Percentiles rank a stretch among this genome's conserved stretches.
These are phyloP conservation scores for Venturia nashicola DNA, from an alignment of 2,329 filamentous ascomycete species.

Conservation along the genomic window DNA sequence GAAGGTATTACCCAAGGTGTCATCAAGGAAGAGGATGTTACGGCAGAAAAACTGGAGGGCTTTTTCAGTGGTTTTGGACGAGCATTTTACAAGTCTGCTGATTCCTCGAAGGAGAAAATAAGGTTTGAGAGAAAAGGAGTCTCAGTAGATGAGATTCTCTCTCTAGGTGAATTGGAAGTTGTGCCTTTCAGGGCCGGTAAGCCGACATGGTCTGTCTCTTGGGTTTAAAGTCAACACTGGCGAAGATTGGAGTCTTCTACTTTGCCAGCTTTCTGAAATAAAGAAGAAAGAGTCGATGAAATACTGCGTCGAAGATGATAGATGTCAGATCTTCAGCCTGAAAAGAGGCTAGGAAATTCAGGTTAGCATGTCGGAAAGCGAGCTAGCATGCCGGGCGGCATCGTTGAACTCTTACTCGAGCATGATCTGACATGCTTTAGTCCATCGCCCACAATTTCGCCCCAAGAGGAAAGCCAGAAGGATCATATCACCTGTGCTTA, in stretches of 20 bases:
- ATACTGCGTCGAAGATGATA: no score
- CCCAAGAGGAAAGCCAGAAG: background rate
- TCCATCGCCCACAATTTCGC: no score
- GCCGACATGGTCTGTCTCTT: conserved; percentile 41
- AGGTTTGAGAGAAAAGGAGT: conserved; percentile 44
- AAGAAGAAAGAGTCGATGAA: no score
- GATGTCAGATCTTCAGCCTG: no score
- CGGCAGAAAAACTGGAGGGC: conserved; percentile 39
- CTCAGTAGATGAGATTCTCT: conserved; percentile 42
- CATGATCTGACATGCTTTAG: no score
- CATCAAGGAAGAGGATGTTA: conserved; percentile 41
- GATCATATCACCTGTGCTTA: background rate
- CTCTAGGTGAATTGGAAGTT: conserved; percentile 42
- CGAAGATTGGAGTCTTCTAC: background rate
- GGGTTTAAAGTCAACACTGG: background rate
- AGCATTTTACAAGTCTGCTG: conserved; percentile 42
- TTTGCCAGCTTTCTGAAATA: no score
- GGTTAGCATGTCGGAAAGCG: no score
- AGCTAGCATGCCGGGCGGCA: no score
- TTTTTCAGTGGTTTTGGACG: conserved; percentile 48
- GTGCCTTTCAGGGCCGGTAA: conserved; percentile 54
- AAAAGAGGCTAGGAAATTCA: no score
- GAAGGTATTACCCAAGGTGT: conserved; percentile 45
- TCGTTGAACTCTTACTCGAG: no score
- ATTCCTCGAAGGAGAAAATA: conserved; percentile 37